Base-by-base conservation (phyloP, 805 yeast genomes). In the Kurtzmaniella fragi region DNA sequence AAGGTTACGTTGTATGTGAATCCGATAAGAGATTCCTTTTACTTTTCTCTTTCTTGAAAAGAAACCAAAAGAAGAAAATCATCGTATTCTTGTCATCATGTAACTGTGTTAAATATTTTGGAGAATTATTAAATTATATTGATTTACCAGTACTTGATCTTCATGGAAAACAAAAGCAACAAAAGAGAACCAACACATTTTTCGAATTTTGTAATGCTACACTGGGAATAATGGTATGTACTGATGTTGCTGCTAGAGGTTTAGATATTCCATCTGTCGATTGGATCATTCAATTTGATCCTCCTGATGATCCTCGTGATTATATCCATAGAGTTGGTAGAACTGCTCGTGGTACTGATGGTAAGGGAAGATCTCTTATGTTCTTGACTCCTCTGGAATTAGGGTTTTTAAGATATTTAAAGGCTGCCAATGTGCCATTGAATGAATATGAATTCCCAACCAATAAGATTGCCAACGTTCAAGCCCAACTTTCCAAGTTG, bases 261-360 rank as follows among this genome's bases (percentile, higher is more conserved):
- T 78, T 93, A 49, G 99, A 93, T 71, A 93, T 93, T 52, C 99
- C 99, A 39, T 83, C 95, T 23, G 99, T 93, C 40, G 99, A 95
- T 70, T 93, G 99, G 99, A 93, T 93, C 56, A 84, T 93, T 48
- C 99, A 93, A 71, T 93, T 88, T 57, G 99, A 93, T 63, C 99
- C 99, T 40, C 99, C 99, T 61, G 99, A 93, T 82, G 99, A 93
- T 68, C 99, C 99, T 65, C 82, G 98, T 69, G 98, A 93, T 67
- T 93, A 93, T 62, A 93, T 93, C 51, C 99, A 93, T 70, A 81
- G 99, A 65, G 99, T 93, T 28, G 99, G 99, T 49, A 83, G 99
- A 73, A 93, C 99, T 20, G 99, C 99, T 28, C 83, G 99, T 72
- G 95, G 95, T 48, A 67, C 83, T 16, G 58, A 77, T 35, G 98